Evolutionary conservation across 2,329 filamentous ascomycete species (phyloP).

Genomic region (Rutstroemia sp.): DNA sequence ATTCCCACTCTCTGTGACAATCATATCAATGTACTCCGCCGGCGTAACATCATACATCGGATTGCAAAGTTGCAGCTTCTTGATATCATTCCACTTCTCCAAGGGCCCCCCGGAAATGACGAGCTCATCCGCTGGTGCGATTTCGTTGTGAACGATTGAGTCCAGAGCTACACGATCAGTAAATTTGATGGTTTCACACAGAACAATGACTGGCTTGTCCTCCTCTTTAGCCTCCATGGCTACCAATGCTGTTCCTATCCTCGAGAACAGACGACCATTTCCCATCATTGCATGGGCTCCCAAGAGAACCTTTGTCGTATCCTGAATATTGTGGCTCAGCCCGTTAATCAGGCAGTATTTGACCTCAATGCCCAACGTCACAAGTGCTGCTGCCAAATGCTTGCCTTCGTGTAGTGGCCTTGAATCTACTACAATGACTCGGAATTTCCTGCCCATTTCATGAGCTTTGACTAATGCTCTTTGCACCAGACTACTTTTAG

Average conservation of each 20-base stretch:
- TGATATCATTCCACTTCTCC: slow-evolving; percentile 48
- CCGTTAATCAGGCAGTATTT: slow-evolving; percentile 77
- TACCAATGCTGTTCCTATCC: slow-evolving; percentile 78
- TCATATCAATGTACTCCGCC: slow-evolving; percentile 76
- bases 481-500: slow-evolving; percentile 79
- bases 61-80: slow-evolving; percentile 56
- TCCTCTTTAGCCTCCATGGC: slow-evolving; percentile 73
- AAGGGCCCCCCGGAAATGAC: slow-evolving; percentile 33
- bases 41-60: slow-evolving; percentile 91
- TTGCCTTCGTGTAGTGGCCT: slow-evolving; percentile 63
- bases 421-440: slow-evolving; percentile 77
- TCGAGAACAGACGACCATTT: slow-evolving; percentile 84
- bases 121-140: slow-evolving; percentile 67
- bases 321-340: slow-evolving; percentile 64
- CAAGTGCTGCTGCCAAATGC: slow-evolving; percentile 63
- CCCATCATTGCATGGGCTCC: slow-evolving; percentile 93
- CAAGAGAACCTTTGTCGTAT: slow-evolving; percentile 59
- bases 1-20: slow-evolving; percentile 86
- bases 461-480: slow-evolving; percentile 70
- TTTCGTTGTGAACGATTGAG: slow-evolving; percentile 90
- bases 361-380: slow-evolving; percentile 61
- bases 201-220: slow-evolving; percentile 75
- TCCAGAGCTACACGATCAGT: slow-evolving; percentile 84
- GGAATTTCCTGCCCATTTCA: slow-evolving; percentile 64
- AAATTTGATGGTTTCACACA: slow-evolving; percentile 94